phyloP scores from a whole-genome alignment of 2,329 filamentous ascomycete genomes.

The Diplodia mutila region DNA sequence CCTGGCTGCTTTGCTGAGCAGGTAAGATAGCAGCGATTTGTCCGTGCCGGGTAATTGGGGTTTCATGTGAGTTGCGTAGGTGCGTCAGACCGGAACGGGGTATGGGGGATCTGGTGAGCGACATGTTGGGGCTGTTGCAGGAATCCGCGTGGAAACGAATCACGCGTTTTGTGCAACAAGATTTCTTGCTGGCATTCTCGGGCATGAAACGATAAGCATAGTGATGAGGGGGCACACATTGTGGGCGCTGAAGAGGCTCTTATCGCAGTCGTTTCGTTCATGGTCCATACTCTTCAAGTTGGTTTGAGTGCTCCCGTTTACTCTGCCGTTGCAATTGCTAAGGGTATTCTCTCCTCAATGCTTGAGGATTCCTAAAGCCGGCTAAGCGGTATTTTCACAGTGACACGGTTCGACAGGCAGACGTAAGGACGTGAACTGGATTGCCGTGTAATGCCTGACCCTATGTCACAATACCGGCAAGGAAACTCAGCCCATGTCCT shows the following conservation, averaged over 20 bases:
- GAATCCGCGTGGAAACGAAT: not conserved
- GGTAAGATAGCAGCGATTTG: not conserved
- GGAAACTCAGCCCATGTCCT: constrained; percentile 24
- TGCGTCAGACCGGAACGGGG: not conserved
- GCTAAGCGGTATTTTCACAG: not conserved
- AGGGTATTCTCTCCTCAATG: constrained; percentile 4
- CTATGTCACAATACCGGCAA: constrained; percentile 26
- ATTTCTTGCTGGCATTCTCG: not conserved
- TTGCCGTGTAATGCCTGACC: constrained; percentile 27
- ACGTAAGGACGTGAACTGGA: constrained; percentile 26
- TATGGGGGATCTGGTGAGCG: not conserved
- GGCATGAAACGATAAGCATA: not conserved
- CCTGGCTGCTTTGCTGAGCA: too few species aligned
- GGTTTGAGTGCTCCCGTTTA: not conserved
- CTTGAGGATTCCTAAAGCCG: constrained; percentile 8
- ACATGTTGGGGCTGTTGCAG: not conserved
- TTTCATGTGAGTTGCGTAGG: not conserved
- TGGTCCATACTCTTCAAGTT: not conserved
- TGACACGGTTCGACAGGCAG: constrained; percentile 9
- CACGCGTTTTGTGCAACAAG: not conserved
- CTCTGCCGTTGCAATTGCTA: not conserved
- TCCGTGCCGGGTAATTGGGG: not conserved
- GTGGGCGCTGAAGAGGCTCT: not conserved
- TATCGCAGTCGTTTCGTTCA: not conserved
- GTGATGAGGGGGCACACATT: not conserved